phyloP scores from a whole-genome alignment of 768 basidiomycete genomes.

The Botryobasidium botryosum region DNA sequence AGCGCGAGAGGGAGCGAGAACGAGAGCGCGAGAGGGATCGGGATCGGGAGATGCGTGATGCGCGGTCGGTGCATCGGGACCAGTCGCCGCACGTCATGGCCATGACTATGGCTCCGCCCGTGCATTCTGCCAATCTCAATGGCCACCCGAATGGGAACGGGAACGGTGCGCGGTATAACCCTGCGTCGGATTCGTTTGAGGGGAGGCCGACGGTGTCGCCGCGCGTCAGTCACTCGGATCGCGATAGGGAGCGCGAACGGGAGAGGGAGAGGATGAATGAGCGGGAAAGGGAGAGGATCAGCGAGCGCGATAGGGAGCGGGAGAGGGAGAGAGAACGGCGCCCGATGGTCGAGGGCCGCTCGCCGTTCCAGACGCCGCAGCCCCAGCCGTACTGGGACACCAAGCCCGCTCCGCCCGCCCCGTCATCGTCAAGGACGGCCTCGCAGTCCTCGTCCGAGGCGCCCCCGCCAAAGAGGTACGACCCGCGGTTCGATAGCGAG shows the following conservation, averaged over 20 bases:
- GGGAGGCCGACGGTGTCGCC: neutral
- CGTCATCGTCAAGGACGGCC: neutral
- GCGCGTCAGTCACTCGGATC: constrained; percentile 23
- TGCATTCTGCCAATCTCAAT: constrained; percentile 32
- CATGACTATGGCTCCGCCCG: constrained; percentile 19
- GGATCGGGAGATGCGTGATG: neutral
- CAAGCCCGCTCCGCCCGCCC: neutral
- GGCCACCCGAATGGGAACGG: neutral
- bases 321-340: neutral
- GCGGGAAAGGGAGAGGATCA: too few relatives aligned
- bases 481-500: constrained; percentile 38
- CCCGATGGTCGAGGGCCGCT: neutral
- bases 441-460: constrained; percentile 12
- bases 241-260: constrained; percentile 21
- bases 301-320: constrained; percentile 19
- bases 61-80: constrained; percentile 23
- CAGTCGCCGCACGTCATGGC: constrained; percentile 29
- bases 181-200: neutral
- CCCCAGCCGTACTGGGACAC: constrained; percentile 12
- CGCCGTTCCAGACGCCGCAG: neutral
- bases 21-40: constrained; percentile 38
- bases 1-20: constrained; percentile 33
- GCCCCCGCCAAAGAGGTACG: constrained; percentile 33
- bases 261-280: too few relatives aligned
- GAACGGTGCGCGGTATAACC: constrained; percentile 10